Evolutionary conservation across 352 stramenopile species (phyloP).

Genomic region (Globisporangium recalcitrans): DNA sequence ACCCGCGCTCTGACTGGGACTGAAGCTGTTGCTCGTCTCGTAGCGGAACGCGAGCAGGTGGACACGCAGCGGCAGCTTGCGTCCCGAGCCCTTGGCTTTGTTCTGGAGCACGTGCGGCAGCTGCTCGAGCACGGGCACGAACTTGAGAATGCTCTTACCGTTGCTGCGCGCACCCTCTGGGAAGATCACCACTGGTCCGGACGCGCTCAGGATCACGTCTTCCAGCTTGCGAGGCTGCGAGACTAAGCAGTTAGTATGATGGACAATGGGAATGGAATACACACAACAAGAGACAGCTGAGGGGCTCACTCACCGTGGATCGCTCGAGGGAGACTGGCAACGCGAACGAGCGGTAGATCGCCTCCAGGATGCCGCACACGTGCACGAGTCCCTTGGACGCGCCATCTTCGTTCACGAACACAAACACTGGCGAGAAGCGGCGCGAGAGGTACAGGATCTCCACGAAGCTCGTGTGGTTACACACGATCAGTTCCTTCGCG

Average conservation of each 20-base stretch:
- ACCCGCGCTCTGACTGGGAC: slow-evolving; percentile 63
- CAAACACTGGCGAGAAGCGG: slow-evolving; percentile 77
- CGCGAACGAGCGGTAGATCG: slow-evolving; percentile 50
- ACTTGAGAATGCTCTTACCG: slow-evolving; percentile 67
- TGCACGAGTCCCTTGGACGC: slow-evolving; percentile 55
- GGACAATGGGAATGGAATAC: neutral
- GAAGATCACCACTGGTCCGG: slow-evolving; percentile 67
- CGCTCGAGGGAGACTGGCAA: slow-evolving; percentile 36
- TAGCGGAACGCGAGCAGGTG: slow-evolving; percentile 79
- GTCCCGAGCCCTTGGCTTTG: slow-evolving; percentile 15
- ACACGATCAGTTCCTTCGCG: slow-evolving; percentile 62
- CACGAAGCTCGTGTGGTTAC: slow-evolving; percentile 79
- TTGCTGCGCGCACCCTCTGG: slow-evolving; percentile 77
- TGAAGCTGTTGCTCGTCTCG: slow-evolving; percentile 63
- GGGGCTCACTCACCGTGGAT: slow-evolving; percentile 22
- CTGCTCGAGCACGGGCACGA: slow-evolving; percentile 63
- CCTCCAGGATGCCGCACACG: slow-evolving; percentile 58
- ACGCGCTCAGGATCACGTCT: slow-evolving; percentile 56
- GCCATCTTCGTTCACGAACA: slow-evolving; percentile 51
- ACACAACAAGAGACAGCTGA: neutral
- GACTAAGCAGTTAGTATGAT: neutral
- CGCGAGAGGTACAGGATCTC: slow-evolving; percentile 73
- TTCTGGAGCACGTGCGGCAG: slow-evolving; percentile 30
- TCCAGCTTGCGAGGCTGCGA: slow-evolving; percentile 56
- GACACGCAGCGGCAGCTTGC: slow-evolving; percentile 31